Conservation (phyloP, 257 asterid genomes). For the Jaltomata sinuosa region DNA sequence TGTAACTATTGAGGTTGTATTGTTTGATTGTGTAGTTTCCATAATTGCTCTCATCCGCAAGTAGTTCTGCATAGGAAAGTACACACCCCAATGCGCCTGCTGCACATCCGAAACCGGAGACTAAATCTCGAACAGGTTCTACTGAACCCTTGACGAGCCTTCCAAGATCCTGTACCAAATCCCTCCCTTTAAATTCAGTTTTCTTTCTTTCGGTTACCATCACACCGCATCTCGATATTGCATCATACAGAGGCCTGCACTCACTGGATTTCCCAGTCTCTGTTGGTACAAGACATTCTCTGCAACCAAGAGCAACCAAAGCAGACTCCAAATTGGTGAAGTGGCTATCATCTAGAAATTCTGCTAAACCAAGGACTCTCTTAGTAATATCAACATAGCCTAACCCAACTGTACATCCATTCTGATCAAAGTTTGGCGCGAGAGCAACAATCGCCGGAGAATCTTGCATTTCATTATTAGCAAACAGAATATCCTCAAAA, state of each 20-base stretch:
- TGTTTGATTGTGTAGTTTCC: constrained; percentile 54
- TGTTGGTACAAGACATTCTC: constrained; percentile 74
- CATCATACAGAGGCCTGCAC: constrained; percentile 59
- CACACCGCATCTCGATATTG: constrained; percentile 75
- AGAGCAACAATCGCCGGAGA: constrained; percentile 73
- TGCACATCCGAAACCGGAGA: constrained; percentile 75
- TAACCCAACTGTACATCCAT: constrained; percentile 74
- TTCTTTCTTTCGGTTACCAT: constrained; percentile 88
- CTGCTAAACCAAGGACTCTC: constrained; percentile 82
- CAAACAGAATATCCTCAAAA: constrained; percentile 86
- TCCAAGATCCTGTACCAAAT: constrained; percentile 76
- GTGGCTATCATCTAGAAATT: constrained; percentile 89
- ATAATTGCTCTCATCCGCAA: constrained; percentile 91
- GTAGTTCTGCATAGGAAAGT: constrained; percentile 68
- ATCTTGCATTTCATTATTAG: constrained; percentile 95
- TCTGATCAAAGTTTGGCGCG: constrained; percentile 52
- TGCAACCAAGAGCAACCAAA: constrained; percentile 95
- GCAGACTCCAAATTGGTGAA: constrained; percentile 89
- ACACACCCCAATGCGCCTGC: constrained; percentile 72
- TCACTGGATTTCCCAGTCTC: constrained; percentile 66
- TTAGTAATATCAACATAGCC: constrained; percentile 72
- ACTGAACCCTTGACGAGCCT: constrained; percentile 87
- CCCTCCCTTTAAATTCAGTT: constrained; percentile 79
- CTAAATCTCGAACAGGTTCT: constrained; percentile 73
- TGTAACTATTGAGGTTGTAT: constrained; percentile 72